phyloP scores from a whole-genome alignment of 257 asterid species.

The Ilex aquifolium region DNA sequence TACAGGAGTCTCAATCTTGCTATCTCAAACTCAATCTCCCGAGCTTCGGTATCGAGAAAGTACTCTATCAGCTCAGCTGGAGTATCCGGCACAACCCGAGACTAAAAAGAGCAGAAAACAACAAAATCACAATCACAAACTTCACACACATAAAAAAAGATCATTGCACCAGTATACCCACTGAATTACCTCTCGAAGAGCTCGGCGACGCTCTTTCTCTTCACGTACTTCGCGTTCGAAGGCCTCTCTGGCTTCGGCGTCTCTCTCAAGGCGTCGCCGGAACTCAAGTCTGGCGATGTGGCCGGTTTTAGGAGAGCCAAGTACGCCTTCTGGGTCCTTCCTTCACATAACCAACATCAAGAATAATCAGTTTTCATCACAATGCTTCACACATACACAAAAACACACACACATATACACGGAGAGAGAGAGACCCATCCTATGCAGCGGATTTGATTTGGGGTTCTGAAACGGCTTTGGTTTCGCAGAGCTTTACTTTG shows the following conservation, averaged over 20 bases:
- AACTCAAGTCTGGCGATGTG: conserved; percentile 65
- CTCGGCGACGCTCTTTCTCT: conserved; percentile 54
- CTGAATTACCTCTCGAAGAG: conserved; percentile 71
- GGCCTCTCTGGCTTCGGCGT: conserved; percentile 54
- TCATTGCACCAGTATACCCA: too few relatives aligned
- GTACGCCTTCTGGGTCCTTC: conserved; percentile 91
- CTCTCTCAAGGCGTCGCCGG: conserved; percentile 64
- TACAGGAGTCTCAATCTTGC: conserved; percentile 82
- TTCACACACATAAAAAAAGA: not conserved
- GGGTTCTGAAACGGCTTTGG: conserved; percentile 5
- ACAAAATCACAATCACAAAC: too few relatives aligned
- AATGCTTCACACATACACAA: not conserved
- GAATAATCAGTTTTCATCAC: not conserved
- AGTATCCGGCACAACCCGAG: conserved; percentile 68
- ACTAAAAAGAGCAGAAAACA: conserved; percentile 25
- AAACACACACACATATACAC: not conserved
- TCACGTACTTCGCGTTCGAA: conserved; percentile 72
- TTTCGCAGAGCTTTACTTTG: not conserved
- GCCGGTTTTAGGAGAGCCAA: conserved; percentile 55
- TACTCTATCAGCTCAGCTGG: conserved; percentile 64
- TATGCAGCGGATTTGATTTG: conserved; percentile 51
- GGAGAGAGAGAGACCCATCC: conserved; percentile 59
- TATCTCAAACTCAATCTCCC: conserved; percentile 81
- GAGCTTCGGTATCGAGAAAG: conserved; percentile 93
- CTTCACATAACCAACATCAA: conserved; percentile 23